Base-by-base conservation (phyloP, 352 stramenopile genomes). In the Phytopythium ostracodes region DNA sequence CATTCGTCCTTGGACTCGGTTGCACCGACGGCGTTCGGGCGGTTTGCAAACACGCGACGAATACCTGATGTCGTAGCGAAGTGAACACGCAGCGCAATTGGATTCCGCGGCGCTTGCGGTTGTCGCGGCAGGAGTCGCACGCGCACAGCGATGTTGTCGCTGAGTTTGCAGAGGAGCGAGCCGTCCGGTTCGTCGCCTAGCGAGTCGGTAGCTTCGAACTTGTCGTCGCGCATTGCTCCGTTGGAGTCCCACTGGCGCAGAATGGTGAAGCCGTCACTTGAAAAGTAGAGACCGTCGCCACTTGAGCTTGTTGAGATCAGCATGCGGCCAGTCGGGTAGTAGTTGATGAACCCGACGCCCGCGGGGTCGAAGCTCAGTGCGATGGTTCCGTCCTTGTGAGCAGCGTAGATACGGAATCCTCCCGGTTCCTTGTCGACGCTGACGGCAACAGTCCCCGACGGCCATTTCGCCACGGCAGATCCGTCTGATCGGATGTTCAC, bases 281-380 rank as follows among this genome's bases (percentile, higher is more conserved):
- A 82, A 55, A 93, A 87, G 33, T 76, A 67, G 31, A 93, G 55
- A 0, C 84, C 81, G 55, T 89, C 69, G 38, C 84, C 80, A 29
- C 66, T 70, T 1, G 77, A 88, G 8, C 81, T 89, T 14, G 84
- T 93, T 14, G 81, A 93, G 8, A 93, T 62, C 59, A 93, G 72
- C 60, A 80, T 89, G 18, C 79, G 75, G 12, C 84, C 81, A n/a
- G 76, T 89, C 27, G 84, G 80, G 33, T 91, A 77, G 55, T 89
- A 88, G 59, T 93, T 93, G 57, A 91, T 75, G 43, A 93, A 91
- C 17, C 84, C 84, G 0, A 91, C 84, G 33, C 84, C 84, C 8
- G 59, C 56, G 2, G 74, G 63, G 43, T 91, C 81, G 33, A 93
- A 86, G 50, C 81, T 93, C 31, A 93, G 59, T 24, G 78, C 76